Base-by-base conservation (phyloP, 345 rosid species). In the Moringa oleifera region DNA sequence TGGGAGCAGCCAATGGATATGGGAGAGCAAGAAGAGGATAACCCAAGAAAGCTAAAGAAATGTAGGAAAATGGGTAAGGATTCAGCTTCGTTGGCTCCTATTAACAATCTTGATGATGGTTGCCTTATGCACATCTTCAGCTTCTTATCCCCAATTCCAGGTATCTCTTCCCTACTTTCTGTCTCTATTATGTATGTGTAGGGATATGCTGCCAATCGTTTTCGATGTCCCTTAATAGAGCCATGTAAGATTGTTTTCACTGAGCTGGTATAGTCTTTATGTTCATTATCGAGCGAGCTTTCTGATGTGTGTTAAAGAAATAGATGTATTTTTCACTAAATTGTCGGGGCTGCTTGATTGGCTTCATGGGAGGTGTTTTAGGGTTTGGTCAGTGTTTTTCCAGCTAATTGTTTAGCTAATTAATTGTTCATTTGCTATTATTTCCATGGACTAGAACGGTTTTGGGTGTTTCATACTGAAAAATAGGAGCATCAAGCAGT, bases 71-170 rank as follows among this genome's bases (percentile, higher is more conserved):
- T 13, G 24, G 23, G 47, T 57, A 59, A 16, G 20, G 45, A 22
- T 20, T n/a, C 59, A 4, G 55, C 79, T 19, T 50, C 69, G 53
- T 52, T 0, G 51, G 71, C 83, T 51, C 79, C 51, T 15, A 79
- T 94, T 25, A 90, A 81, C 81, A 83, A 61, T 78, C 92, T 94
- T 19, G 99, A 94, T 68, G 99, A 94, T 80, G 99, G 97, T 21
- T 86, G 95, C 70, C 97, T 94, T 64, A 90, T 94, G 99, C 99
- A 86, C 75, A 85, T 94, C 74, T 82, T 94, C 82, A 94, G 95
- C 80, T 94, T 88, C 84, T 77, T 94, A 21, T 79, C 95, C 57
- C 97, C 97, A 31, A 80, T 86, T 76, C 99, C 96, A 73, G 96
- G 99, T 89, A 41, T 21, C 16, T 61, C 45, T 22, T 25, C 63